phyloP scores from a whole-genome alignment of 495 filamentous ascomycete species.

The Neurospora intermedia region DNA sequence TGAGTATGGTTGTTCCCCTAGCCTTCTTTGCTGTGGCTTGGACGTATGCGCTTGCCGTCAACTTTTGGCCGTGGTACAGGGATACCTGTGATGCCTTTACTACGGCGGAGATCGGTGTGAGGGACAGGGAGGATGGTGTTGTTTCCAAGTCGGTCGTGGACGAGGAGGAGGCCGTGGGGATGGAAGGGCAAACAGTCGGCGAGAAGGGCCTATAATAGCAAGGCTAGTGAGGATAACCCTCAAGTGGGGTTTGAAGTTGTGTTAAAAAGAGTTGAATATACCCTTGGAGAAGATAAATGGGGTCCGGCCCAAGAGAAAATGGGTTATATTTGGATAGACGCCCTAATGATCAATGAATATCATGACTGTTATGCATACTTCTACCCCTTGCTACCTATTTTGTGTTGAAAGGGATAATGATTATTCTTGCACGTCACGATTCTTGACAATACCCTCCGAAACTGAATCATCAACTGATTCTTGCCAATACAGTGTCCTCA shows the following conservation, averaged over 20 bases:
- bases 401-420: not conserved
- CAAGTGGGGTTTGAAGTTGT: not conserved
- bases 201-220: not conserved
- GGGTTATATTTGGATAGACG: not conserved
- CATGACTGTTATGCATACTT: not conserved
- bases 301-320: not conserved
- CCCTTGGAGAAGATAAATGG: not conserved
- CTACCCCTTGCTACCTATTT: not conserved
- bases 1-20: slow-evolving; percentile 35
- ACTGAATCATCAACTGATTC: no score
- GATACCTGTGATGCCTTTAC: slow-evolving; percentile 50
- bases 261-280: not conserved
- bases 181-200: slow-evolving; percentile 2
- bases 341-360: not conserved
- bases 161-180: slow-evolving; percentile 16
- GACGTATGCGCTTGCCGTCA: slow-evolving; percentile 30
- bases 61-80: slow-evolving; percentile 51
- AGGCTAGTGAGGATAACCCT: not conserved
- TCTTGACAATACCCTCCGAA: not conserved
- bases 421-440: not conserved
- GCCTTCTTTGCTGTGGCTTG: slow-evolving; percentile 31
- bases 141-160: slow-evolving; percentile 19
- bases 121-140: slow-evolving; percentile 2
- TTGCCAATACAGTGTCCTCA: not conserved
- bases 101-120: slow-evolving; percentile 41